phyloP scores from a whole-genome alignment of 73 alveolate species.

The Paramecium primaurelia region DNA sequence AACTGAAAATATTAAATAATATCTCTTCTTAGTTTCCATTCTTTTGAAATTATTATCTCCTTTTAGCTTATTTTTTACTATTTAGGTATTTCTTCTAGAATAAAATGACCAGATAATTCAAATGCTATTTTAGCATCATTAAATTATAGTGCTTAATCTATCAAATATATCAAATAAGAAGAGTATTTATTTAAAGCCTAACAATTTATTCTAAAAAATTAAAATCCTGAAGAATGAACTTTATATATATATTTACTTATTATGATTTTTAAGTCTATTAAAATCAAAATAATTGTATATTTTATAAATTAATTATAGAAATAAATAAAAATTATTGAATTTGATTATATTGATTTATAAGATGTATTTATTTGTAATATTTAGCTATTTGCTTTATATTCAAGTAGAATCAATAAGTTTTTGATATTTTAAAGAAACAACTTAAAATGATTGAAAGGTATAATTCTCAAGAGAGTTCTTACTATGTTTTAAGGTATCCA shows the following conservation, averaged over 20 bases:
- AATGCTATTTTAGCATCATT: not conserved
- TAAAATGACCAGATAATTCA: not conserved
- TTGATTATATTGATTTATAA: too few relatives aligned
- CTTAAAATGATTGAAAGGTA: too few relatives aligned
- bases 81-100: not conserved
- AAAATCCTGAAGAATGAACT: not conserved
- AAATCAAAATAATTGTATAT: too few relatives aligned
- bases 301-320: too few relatives aligned
- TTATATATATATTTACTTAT: not conserved
- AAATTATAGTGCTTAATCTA: not conserved
- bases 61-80: not conserved
- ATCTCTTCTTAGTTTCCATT: not conserved
- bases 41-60: not conserved
- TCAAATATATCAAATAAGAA: not conserved
- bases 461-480: too few relatives aligned
- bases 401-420: too few relatives aligned
- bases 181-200: not conserved
- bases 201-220: not conserved
- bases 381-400: too few relatives aligned
- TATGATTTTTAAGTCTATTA: not conserved
- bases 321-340: too few relatives aligned
- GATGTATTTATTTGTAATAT: too few relatives aligned
- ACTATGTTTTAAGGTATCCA: too few relatives aligned
- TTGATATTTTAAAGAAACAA: too few relatives aligned
- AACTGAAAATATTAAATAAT: not conserved